These are phyloP conservation scores for Rhodosorus marinus DNA, from an alignment of 23 red algal genomes.

Conservation along the genomic window DNA sequence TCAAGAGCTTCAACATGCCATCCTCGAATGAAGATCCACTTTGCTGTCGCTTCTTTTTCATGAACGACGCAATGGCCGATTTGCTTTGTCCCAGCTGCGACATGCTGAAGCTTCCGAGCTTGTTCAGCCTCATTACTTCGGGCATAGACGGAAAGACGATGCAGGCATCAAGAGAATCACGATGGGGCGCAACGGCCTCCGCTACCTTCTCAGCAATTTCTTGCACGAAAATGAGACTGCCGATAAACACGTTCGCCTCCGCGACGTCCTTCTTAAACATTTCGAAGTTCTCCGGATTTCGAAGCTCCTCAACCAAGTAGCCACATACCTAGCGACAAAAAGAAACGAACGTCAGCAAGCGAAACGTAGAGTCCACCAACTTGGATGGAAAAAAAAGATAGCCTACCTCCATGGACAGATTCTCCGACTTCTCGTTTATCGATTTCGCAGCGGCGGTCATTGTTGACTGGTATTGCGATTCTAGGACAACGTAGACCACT, in stretches of 20 bases:
- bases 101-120: slow-evolving; percentile 87
- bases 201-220: slow-evolving; percentile 89
- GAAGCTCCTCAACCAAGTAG: slow-evolving; percentile 86
- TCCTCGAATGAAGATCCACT: slow-evolving; percentile 78
- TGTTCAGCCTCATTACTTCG: slow-evolving; percentile 98
- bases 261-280: slow-evolving; percentile 69
- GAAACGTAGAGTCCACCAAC: no score
- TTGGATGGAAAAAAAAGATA: no score
- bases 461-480: slow-evolving; percentile 91
- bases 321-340: no score
- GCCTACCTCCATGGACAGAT: slow-evolving; percentile 55
- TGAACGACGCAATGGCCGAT: slow-evolving; percentile 70
- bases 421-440: slow-evolving; percentile 34
- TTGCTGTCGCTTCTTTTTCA: slow-evolving; percentile 75
- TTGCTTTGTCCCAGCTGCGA: slow-evolving; percentile 56
- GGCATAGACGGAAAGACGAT: slow-evolving; percentile 98
- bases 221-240: slow-evolving; percentile 96
- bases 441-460: slow-evolving; percentile 64
- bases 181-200: slow-evolving; percentile 57
- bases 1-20: slow-evolving; percentile 77
- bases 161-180: slow-evolving; percentile 88
- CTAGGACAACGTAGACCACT: slow-evolving; percentile 93
- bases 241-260: slow-evolving; percentile 91
- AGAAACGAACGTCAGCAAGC: no score
- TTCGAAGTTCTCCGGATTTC: slow-evolving; percentile 57